Evolutionary conservation across 2,329 filamentous ascomycete genomes (phyloP).

Genomic region (Macroventuria anomochaeta): DNA sequence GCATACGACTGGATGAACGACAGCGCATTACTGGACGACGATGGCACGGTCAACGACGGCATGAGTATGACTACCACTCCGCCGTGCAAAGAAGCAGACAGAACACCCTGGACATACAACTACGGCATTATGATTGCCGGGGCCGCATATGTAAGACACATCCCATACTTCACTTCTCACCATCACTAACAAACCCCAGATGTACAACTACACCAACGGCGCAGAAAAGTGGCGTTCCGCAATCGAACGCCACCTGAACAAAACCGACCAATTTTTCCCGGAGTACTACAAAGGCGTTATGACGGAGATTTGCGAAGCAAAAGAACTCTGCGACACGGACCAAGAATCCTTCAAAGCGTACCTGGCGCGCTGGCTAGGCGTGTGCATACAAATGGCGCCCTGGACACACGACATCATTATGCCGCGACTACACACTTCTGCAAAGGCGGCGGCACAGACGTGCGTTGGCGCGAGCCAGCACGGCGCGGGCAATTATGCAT

Average conservation of each 20-base stretch:
- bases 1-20: constrained; percentile 45
- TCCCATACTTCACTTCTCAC: too few species aligned
- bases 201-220: constrained; percentile 52
- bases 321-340: constrained; percentile 52
- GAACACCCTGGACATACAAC: constrained; percentile 47
- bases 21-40: constrained; percentile 32
- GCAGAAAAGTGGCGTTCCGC: constrained; percentile 39
- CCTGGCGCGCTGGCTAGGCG: constrained; percentile 58
- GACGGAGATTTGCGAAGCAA: constrained; percentile 52
- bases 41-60: constrained; percentile 41
- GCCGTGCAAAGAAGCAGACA: constrained; percentile 38
- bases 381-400: constrained; percentile 64
- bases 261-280: constrained; percentile 49
- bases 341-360: constrained; percentile 56
- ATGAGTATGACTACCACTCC: constrained; percentile 27
- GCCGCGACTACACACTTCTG: constrained; percentile 61
- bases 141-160: constrained; percentile 37
- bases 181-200: constrained; percentile 30
- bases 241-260: constrained; percentile 41
- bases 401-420: constrained; percentile 60
- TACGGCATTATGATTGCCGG: constrained; percentile 47
- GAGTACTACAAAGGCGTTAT: constrained; percentile 47
- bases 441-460: constrained; percentile 60
- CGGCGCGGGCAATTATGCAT: constrained; percentile 42
- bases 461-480: constrained; percentile 57